These are phyloP conservation scores for Jackrogersella multiformis DNA, from an alignment of 495 filamentous ascomycete species.

Conservation along the genomic window DNA sequence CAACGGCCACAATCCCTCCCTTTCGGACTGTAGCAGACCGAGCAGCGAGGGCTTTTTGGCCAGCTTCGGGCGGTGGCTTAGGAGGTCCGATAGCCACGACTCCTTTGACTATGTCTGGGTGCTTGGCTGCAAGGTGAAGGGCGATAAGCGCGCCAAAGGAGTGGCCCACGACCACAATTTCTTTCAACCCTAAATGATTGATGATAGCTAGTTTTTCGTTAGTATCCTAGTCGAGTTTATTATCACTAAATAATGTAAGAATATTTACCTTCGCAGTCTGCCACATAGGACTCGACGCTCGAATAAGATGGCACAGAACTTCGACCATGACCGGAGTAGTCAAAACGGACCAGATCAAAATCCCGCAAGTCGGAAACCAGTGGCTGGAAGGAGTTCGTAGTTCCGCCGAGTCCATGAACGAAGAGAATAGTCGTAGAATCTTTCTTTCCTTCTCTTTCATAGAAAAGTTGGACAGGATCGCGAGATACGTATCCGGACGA, in stretches of 20 bases:
- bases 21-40: not conserved
- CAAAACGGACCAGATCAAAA: constrained; percentile 15
- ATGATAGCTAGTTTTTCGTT: not conserved
- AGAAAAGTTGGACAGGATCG: constrained; percentile 16
- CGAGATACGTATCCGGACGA: constrained; percentile 18
- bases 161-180: not conserved
- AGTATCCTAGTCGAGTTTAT: too few relatives aligned
- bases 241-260: too few relatives aligned
- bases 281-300: constrained; percentile 14
- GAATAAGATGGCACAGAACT: constrained; percentile 1
- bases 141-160: not conserved
- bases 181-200: not conserved
- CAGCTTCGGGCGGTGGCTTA: not conserved
- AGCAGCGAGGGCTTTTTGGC: not conserved
- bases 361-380: constrained; percentile 5
- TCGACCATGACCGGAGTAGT: constrained; percentile 19
- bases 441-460: constrained; percentile 11
- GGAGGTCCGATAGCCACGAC: not conserved
- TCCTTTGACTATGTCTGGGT: not conserved
- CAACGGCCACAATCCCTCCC: not conserved
- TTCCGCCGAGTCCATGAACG: constrained; percentile 13
- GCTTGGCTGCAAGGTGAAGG: constrained; percentile 6
- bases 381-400: constrained; percentile 14
- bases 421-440: constrained; percentile 10
- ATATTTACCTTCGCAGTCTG: constrained; percentile 10